Base-by-base conservation (phyloP, 768 basidiomycete species). In the Boletus subparvulus region DNA sequence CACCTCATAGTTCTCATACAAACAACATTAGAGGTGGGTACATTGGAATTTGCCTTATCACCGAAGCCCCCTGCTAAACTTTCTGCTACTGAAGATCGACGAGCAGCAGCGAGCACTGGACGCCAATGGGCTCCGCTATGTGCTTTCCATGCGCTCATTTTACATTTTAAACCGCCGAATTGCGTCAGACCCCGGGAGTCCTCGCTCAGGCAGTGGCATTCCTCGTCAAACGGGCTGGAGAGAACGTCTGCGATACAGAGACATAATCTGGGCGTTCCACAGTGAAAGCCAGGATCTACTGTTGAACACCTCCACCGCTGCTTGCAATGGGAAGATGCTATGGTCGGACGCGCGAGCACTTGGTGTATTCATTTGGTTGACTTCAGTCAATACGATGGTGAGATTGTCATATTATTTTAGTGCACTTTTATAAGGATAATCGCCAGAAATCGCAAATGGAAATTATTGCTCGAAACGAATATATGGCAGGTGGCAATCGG, bases 221-320 rank as follows among this genome's bases (percentile, higher is more conserved):
- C 76, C 76, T n/a, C 74, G 75, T 36, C 74, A 74, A 59, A 80
- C 82, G 40, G 84, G 80, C 30, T 79, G 83, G 63, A 77, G 92
- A 63, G 85, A 88, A 65, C 82, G 92, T n/a, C 78, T 96, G 46
- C 84, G 92, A 21, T 94, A 90, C 71, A 85, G 97, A 35, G 96
- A 99, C 70, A 92, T 98, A 77, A 80, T 98, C 28, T 99, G 96
- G 95, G 96, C 95, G 0, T 95, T 89, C 69, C 90, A 97, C 64
- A 97, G 94, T 66, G 94, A 97, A 72, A 92, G 87, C 65, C 94
- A 99, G 65, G 92, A 90, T 17, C 70, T 98, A 44, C 72, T 99
- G 6, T 70, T 97, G 50, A 76, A 79, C 28, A 85, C 87, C 4
- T 89, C 90, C 3, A 80, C 80, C 16, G 73, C 80, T 4, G 86